Conservation (phyloP, 2,329 filamentous ascomycete species). For the Pseudomassariella vexata region DNA sequence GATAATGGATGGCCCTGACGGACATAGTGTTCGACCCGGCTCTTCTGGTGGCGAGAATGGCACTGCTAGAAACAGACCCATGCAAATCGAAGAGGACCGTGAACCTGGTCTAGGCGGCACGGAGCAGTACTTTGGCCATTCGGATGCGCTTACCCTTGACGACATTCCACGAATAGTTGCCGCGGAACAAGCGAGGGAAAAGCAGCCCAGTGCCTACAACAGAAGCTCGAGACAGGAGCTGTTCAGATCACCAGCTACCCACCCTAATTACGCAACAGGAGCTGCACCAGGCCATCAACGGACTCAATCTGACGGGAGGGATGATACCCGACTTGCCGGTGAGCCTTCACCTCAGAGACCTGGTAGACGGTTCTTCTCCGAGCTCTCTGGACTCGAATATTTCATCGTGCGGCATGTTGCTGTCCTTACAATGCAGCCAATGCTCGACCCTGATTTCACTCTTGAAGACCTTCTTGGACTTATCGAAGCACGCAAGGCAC, state of each 20-base stretch:
- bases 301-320: slow-evolving; percentile 51
- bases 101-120: slow-evolving; percentile 64
- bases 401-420: slow-evolving; percentile 96
- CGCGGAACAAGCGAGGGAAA: slow-evolving; percentile 89
- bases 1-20: slow-evolving; percentile 84
- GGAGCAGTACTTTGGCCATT: slow-evolving; percentile 81
- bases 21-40: slow-evolving; percentile 60
- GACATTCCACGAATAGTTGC: slow-evolving; percentile 96
- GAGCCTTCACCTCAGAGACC: slow-evolving; percentile 50
- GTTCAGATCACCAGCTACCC: slow-evolving; percentile 49
- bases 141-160: slow-evolving; percentile 88
- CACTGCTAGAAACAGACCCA: slow-evolving; percentile 45
- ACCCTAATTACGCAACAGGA: slow-evolving; percentile 60
- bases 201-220: slow-evolving; percentile 74
- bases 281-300: slow-evolving; percentile 52
- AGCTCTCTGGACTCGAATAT: slow-evolving; percentile 90
- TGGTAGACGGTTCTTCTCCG: slow-evolving; percentile 85
- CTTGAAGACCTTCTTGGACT: slow-evolving; percentile 87
- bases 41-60: slow-evolving; percentile 59
- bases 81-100: slow-evolving; percentile 77
- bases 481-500: slow-evolving; percentile 82
- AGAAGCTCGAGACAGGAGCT: slow-evolving; percentile 67
- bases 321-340: slow-evolving; percentile 39
- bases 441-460: slow-evolving; percentile 86
- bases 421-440: slow-evolving; percentile 88